A percentile compares a stretch with the other conserved stretches of the same genome.
Evolutionary conservation across 208 protist genomes (phyloP).

Genomic region (Acanthamoeba healyi): DNA sequence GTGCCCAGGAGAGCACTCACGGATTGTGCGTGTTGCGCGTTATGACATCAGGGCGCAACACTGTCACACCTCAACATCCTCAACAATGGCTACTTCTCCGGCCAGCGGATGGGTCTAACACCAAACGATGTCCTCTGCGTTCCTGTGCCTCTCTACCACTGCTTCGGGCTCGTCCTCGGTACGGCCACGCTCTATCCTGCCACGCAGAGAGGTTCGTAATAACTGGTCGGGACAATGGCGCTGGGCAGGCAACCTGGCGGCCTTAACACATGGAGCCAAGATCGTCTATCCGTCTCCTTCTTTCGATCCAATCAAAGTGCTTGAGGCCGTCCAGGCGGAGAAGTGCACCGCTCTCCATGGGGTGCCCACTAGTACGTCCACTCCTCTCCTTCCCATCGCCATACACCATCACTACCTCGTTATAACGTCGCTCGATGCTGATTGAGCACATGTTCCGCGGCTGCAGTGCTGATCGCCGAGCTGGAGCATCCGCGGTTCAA

Average conservation of each 20-base stretch:
- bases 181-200: too few relatives aligned
- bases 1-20: too few relatives aligned
- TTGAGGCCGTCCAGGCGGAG: conserved; percentile 80
- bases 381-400: not conserved
- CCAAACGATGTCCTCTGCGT: conserved; percentile 82
- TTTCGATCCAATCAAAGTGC: conserved; percentile 81
- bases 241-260: conserved; percentile 76
- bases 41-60: conserved; percentile 87
- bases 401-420: too few relatives aligned
- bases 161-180: conserved; percentile 89
- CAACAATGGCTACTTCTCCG: conserved; percentile 83
- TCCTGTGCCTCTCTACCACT: conserved; percentile 91
- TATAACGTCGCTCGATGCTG: too few relatives aligned
- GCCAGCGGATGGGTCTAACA: conserved; percentile 80
- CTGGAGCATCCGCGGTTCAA: conserved; percentile 84
- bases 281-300: conserved; percentile 86
- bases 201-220: too few relatives aligned
- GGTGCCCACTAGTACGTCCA: conserved; percentile 86
- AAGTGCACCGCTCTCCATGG: conserved; percentile 87
- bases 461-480: conserved; percentile 85
- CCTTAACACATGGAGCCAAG: conserved; percentile 78
- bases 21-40: too few relatives aligned
- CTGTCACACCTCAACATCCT: conserved; percentile 74
- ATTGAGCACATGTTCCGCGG: not conserved
- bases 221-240: not conserved